Evolutionary conservation across 495 filamentous ascomycete species (phyloP).

Genomic region (Cryomyces minteri): DNA sequence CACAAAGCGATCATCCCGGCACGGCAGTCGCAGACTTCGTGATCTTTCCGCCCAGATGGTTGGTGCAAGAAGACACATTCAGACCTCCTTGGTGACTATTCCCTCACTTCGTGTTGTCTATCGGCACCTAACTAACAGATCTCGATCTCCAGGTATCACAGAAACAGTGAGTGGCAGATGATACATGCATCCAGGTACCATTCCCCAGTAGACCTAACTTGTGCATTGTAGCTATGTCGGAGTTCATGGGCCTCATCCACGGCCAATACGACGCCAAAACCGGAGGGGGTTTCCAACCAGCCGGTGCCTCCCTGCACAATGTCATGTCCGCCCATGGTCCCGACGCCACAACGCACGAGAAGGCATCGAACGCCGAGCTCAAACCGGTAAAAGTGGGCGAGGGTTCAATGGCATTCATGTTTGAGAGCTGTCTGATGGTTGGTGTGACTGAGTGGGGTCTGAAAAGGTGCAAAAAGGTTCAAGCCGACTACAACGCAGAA

Average conservation of each 20-base stretch:
- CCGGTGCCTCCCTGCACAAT: slow-evolving; percentile 43
- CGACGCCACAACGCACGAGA: slow-evolving; percentile 36
- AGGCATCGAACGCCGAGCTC: slow-evolving; percentile 36
- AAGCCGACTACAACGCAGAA: slow-evolving; percentile 65
- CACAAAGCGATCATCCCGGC: slow-evolving; percentile 42
- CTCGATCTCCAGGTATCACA: slow-evolving; percentile 32
- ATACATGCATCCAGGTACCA: slow-evolving; percentile 16
- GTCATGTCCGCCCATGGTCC: slow-evolving; percentile 47
- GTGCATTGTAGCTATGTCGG: slow-evolving; percentile 41
- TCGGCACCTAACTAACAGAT: no score
- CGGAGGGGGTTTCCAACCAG: slow-evolving; percentile 44
- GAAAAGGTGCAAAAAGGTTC: slow-evolving; percentile 67
- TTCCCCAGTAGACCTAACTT: no score
- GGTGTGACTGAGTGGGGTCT: slow-evolving; percentile 87
- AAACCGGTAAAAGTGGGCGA: slow-evolving; percentile 42
- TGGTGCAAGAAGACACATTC: slow-evolving; percentile 61
- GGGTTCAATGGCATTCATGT: slow-evolving; percentile 51
- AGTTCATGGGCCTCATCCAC: slow-evolving; percentile 58
- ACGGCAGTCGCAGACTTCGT: slow-evolving; percentile 70
- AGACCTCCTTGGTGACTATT: slow-evolving; percentile 42
- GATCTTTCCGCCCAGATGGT: slow-evolving; percentile 69
- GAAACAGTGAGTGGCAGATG: slow-evolving; percentile 25
- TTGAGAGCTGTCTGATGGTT: slow-evolving; percentile 53
- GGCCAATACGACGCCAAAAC: slow-evolving; percentile 54
- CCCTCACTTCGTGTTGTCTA: no score